phyloP scores from a whole-genome alignment of 345 rosid genomes.

The Clausena lansium region DNA sequence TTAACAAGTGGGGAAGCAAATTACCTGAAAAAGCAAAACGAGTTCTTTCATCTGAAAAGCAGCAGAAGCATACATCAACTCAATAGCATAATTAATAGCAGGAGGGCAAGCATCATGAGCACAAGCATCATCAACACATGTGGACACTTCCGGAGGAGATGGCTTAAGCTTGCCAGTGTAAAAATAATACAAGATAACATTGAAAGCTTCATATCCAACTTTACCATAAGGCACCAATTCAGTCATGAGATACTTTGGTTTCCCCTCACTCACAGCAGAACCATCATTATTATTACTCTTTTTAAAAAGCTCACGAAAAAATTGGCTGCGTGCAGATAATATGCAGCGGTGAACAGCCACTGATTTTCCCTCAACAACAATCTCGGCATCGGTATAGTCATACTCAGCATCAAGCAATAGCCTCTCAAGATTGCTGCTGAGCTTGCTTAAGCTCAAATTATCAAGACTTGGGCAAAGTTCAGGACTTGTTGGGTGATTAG shows the following conservation, averaged over 20 bases:
- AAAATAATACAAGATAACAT: slow-evolving; percentile 33
- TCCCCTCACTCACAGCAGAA: slow-evolving; percentile 14
- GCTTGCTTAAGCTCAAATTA: slow-evolving; percentile 32
- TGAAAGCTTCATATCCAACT: slow-evolving; percentile 48
- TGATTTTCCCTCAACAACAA: slow-evolving; percentile 31
- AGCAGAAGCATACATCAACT: slow-evolving; percentile 46
- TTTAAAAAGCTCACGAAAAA: slow-evolving; percentile 31
- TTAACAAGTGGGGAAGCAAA: not conserved
- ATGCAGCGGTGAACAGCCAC: slow-evolving; percentile 48
- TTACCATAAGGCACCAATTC: slow-evolving; percentile 25
- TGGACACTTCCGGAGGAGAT: slow-evolving; percentile 38
- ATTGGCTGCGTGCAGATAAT: slow-evolving; percentile 43
- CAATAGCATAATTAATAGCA: slow-evolving; percentile 36
- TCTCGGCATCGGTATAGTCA: slow-evolving; percentile 36
- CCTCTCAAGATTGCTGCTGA: slow-evolving; percentile 33
- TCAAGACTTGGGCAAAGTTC: slow-evolving; percentile 28
- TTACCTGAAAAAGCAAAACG: slow-evolving; percentile 43
- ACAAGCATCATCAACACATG: slow-evolving; percentile 41
- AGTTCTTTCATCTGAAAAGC: slow-evolving; percentile 42
- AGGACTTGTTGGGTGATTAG: not conserved
- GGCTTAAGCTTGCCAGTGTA: slow-evolving; percentile 41
- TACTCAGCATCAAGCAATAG: slow-evolving; percentile 16
- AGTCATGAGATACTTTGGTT: slow-evolving; percentile 32
- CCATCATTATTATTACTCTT: slow-evolving; percentile 11
- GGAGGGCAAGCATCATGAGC: slow-evolving; percentile 46